Percentiles rank a stretch among this genome's conserved stretches.
Conservation (phyloP, 352 stramenopile genomes). For the Globisporangium barbulae region DNA sequence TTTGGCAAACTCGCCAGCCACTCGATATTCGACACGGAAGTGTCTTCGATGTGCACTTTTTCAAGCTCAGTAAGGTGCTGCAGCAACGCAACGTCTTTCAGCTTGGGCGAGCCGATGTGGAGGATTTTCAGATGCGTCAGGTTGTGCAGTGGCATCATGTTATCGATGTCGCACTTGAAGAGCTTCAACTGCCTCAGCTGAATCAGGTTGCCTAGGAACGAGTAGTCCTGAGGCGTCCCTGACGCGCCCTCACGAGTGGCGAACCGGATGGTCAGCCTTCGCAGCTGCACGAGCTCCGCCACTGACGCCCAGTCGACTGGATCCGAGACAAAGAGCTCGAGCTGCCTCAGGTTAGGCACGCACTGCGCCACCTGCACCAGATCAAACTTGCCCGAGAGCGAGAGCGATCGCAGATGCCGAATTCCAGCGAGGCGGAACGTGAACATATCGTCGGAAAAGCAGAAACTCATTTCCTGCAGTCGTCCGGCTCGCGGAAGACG, state of each 20-base stretch:
- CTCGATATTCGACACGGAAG: neutral
- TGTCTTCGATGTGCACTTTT: neutral
- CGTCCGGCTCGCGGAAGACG: neutral
- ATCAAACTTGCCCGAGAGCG: slow-evolving; percentile 2
- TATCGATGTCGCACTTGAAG: neutral
- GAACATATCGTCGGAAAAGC: slow-evolving; percentile 3
- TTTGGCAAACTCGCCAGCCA: neutral
- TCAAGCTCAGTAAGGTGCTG: neutral
- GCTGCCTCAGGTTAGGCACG: slow-evolving; percentile 3
- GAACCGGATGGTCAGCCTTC: neutral
- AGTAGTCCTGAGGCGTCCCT: neutral
- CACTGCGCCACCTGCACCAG: neutral
- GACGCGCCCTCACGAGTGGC: neutral
- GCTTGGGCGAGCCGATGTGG: neutral
- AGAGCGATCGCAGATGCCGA: neutral
- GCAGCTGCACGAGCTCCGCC: neutral
- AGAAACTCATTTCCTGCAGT: slow-evolving; percentile 7
- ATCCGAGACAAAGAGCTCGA: slow-evolving; percentile 2
- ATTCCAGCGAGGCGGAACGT: neutral
- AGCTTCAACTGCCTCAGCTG: neutral
- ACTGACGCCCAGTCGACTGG: neutral
- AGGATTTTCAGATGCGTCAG: slow-evolving; percentile 1
- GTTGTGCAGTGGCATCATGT: neutral
- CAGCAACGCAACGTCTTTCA: neutral
- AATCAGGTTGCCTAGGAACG: neutral